These are phyloP conservation scores for Yamadazyma membranifaciens DNA, from an alignment of 1,139 yeast genomes.

Conservation along the genomic window DNA sequence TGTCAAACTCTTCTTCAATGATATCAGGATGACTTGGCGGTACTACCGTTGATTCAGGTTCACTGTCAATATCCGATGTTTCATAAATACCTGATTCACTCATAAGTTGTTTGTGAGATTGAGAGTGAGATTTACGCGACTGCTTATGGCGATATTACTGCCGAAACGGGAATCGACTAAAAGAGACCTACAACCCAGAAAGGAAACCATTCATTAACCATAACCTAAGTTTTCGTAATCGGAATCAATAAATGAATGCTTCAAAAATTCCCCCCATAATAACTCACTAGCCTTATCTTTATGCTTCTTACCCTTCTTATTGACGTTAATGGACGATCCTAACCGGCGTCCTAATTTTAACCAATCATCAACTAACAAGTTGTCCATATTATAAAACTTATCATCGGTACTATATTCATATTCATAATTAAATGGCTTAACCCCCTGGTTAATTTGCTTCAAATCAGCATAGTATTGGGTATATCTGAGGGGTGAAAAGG, in stretches of 20 bases:
- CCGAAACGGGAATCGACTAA: too few relatives aligned
- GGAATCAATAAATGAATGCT: slow-evolving; percentile 60
- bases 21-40: slow-evolving; percentile 14
- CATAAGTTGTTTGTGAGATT: slow-evolving; percentile 1
- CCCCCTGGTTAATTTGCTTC: slow-evolving; percentile 45
- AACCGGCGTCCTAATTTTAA: slow-evolving; percentile 53
- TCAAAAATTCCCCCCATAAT: slow-evolving; percentile 45
- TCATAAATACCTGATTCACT: slow-evolving; percentile 40
- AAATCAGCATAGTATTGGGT: slow-evolving; percentile 73
- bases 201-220: slow-evolving; percentile 17
- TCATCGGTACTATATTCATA: slow-evolving; percentile 71
- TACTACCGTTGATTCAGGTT: neutral
- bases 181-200: neutral
- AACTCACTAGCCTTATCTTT: slow-evolving; percentile 13
- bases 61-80: slow-evolving; percentile 48
- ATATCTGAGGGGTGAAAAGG: slow-evolving; percentile 69
- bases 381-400: slow-evolving; percentile 50
- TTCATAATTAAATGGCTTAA: slow-evolving; percentile 53
- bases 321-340: slow-evolving; percentile 36
- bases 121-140: neutral
- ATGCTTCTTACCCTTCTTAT: slow-evolving; percentile 3
- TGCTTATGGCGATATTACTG: too few relatives aligned
- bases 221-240: slow-evolving; percentile 55
- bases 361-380: slow-evolving; percentile 61
- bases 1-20: slow-evolving; percentile 19